These are phyloP conservation scores for Phytophthora ohioensis DNA, from an alignment of 352 stramenopile species.

Conservation along the genomic window DNA sequence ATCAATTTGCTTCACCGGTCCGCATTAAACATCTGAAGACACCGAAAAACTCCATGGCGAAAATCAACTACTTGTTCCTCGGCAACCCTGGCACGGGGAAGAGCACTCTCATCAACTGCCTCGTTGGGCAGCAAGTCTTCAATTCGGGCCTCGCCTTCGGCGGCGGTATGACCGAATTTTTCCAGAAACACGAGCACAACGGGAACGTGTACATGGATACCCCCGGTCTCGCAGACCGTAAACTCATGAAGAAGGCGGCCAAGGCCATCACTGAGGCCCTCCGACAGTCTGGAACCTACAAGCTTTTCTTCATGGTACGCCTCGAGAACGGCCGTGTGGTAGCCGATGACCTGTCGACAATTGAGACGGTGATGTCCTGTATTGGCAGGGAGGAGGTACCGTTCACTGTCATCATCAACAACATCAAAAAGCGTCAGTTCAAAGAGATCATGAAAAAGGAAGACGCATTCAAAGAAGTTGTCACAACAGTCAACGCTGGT, in stretches of 20 bases:
- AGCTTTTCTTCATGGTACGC: conserved; percentile 40
- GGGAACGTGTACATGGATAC: conserved; percentile 41
- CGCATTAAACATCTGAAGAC: too few species aligned
- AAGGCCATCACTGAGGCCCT: conserved; percentile 27
- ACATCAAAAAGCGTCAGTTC: conserved; percentile 27
- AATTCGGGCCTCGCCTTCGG: conserved; percentile 21
- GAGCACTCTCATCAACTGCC: conserved; percentile 41
- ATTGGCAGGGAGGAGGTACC: conserved; percentile 23
- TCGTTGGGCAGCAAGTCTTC: conserved; percentile 15
- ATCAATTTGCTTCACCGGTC: too few species aligned
- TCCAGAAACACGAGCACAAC: conserved; percentile 20
- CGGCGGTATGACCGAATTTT: conserved; percentile 19
- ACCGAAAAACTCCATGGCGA: background rate
- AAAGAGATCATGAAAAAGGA: conserved; percentile 17
- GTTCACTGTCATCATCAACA: conserved; percentile 36
- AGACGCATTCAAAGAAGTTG: conserved; percentile 14
- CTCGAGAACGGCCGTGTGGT: conserved; percentile 33
- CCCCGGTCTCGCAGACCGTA: conserved; percentile 18
- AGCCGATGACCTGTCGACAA: conserved; percentile 31
- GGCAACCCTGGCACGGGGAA: conserved; percentile 37
- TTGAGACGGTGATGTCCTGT: conserved; percentile 30
- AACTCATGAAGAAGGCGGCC: background rate
- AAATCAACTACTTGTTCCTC: conserved; percentile 25
- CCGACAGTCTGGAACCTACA: conserved; percentile 20
- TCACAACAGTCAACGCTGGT: conserved; percentile 14